phyloP scores from a whole-genome alignment of 768 basidiomycete species.

The Kockovaella imperatae region DNA sequence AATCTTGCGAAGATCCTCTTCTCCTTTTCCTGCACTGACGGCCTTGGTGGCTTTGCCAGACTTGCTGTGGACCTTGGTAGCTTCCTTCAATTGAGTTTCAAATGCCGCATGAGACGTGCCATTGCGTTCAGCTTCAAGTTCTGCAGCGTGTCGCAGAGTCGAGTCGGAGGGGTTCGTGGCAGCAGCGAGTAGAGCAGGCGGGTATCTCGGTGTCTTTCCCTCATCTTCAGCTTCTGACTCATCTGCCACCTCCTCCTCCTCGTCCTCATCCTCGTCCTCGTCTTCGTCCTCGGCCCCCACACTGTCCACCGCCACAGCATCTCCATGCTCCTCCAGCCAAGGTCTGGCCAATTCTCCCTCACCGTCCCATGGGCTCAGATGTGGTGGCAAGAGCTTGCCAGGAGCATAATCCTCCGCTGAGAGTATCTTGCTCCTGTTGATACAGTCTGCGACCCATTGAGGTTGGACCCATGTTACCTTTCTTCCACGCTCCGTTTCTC shows the following conservation, averaged over 20 bases:
- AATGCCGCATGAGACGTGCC: constrained; percentile 74
- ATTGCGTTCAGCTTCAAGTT: constrained; percentile 82
- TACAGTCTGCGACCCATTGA: constrained; percentile 95
- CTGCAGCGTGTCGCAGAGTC: constrained; percentile 70
- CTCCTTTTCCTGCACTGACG: constrained; percentile 46
- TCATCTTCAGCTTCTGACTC: constrained; percentile 43
- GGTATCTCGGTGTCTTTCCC: constrained; percentile 35
- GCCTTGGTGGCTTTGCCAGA: constrained; percentile 40
- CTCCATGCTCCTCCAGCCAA: constrained; percentile 33
- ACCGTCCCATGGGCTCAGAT: constrained; percentile 90
- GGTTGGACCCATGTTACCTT: constrained; percentile 87
- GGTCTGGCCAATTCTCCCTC: constrained; percentile 48
- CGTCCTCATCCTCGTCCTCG: constrained; percentile 40
- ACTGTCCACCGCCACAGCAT: constrained; percentile 51
- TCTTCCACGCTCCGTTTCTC: constrained; percentile 57
- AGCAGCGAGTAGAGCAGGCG: constrained; percentile 46
- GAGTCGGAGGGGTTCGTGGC: constrained; percentile 52
- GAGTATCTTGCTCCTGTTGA: constrained; percentile 76
- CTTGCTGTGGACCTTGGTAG: constrained; percentile 29
- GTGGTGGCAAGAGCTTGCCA: constrained; percentile 80
- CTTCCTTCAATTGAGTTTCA: constrained; percentile 64
- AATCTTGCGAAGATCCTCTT: constrained; percentile 92
- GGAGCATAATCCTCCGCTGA: constrained; percentile 78
- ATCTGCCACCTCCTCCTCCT: constrained; percentile 41
- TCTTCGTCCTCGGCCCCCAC: constrained; percentile 50